Base-by-base conservation (phyloP, 2,329 filamentous ascomycete species). In the Talaromyces sp. region DNA sequence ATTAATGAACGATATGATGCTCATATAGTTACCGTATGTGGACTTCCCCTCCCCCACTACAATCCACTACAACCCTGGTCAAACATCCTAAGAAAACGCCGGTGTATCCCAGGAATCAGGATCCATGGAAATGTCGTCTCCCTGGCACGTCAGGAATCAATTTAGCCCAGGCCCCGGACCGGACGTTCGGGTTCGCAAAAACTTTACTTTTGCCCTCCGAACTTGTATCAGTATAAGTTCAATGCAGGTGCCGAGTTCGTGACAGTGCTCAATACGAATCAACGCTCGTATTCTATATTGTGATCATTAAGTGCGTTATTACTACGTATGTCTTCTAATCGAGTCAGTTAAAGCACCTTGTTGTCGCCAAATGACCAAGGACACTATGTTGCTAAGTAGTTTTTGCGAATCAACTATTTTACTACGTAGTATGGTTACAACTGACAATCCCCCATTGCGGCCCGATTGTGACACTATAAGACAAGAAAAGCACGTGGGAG, bases 381-480 rank as follows among this genome's bases (percentile, higher is more conserved):
- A 15, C 19, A 38, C 29, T 38, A 8, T 19, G 5, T 56, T n/a
- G 51, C 17, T 13, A 5, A 29, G 29, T 51, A 51, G 47, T 53
- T 53, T 53, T 31, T 53, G 25, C 17, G n/a, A 53, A 53, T 53
- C 49, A n/a, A 19, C 7, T 53, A 56, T 38, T 13, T 31, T 38
- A n/a, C n/a, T n/a, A n/a, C n/a, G n/a, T n/a, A n/a, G n/a, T n/a
- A 56, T 36, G 53, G 53, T 56, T 56, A 56, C 53, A 56, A 31
- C 53, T 56, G 27, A 36, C 5, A 36, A 19, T 36, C 29, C 29
- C 51, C 8, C 17, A 34, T 36, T 19, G 29, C 51, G 51, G 51
- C 51, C 53, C 53, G 31, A 56, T 22, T 56, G 53, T 38, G 53
- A 56, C 29, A 56, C 53, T 56, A 25, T 11, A 19, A 56, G 53